phyloP scores from a whole-genome alignment of 345 rosid species.

The Eucalyptus sp. region DNA sequence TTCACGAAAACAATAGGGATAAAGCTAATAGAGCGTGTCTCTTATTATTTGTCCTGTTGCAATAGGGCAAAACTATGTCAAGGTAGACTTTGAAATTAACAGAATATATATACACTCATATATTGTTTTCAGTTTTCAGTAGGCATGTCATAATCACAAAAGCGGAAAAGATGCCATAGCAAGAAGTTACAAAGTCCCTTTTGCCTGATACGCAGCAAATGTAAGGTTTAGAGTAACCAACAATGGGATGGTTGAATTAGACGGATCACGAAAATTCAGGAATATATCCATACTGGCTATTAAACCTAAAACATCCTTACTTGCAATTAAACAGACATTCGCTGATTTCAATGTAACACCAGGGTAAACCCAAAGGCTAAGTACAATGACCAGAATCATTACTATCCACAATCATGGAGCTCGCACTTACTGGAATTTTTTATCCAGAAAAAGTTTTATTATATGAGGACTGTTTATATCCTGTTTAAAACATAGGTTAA shows the following conservation, averaged over 20 bases:
- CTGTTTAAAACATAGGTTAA: background rate
- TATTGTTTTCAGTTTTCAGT: background rate
- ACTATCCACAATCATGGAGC: background rate
- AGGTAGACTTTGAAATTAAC: background rate
- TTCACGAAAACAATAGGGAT: background rate
- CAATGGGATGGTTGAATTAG: background rate
- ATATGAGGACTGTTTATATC: background rate
- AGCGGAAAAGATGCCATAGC: background rate
- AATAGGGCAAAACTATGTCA: background rate
- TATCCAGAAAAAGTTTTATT: background rate
- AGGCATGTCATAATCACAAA: background rate
- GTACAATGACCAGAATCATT: background rate
- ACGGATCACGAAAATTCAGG: background rate
- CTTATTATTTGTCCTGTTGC: background rate
- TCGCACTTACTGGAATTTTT: background rate
- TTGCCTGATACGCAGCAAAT: background rate
- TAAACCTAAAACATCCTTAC: background rate
- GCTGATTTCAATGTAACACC: background rate
- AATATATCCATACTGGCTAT: background rate
- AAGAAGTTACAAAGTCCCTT: background rate
- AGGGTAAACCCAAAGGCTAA: background rate
- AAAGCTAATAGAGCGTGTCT: background rate
- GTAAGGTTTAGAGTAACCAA: background rate
- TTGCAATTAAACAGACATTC: background rate
- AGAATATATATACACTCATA: background rate